Percentiles rank a stretch among this genome's conserved stretches.
phyloP scores from a whole-genome alignment of 108 stramenopile species.

The Epithemia pelagica region DNA sequence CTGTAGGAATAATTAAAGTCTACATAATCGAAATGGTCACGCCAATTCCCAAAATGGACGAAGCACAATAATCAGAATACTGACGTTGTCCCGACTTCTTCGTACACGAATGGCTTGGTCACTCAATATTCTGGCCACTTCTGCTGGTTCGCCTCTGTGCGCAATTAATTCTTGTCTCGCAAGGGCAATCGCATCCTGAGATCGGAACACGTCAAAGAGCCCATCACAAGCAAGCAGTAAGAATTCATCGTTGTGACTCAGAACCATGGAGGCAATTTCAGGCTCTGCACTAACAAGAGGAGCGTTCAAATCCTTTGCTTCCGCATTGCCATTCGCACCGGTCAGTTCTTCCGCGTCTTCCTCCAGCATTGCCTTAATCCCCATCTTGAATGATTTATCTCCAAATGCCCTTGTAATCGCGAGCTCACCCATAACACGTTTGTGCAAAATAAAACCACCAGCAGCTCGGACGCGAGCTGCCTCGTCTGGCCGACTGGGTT shows the following conservation, averaged over 20 bases:
- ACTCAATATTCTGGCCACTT: slow-evolving; percentile 83
- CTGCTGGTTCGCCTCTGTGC: slow-evolving; percentile 86
- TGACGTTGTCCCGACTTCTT: slow-evolving; percentile 90
- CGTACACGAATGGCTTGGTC: slow-evolving; percentile 89
- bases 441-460: slow-evolving; percentile 93
- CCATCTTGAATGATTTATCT: slow-evolving; percentile 96
- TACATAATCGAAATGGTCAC: background rate
- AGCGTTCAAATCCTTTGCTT: slow-evolving; percentile 77
- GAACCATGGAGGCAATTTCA: slow-evolving; percentile 87
- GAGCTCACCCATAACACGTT: slow-evolving; percentile 97
- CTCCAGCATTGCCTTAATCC: slow-evolving; percentile 88
- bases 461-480: slow-evolving; percentile 89
- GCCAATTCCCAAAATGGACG: slow-evolving; percentile 80
- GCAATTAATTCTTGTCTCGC: slow-evolving; percentile 81
- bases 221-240: slow-evolving; percentile 96
- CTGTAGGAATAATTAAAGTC: background rate
- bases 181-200: slow-evolving; percentile 89
- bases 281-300: slow-evolving; percentile 89
- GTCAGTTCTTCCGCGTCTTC: slow-evolving; percentile 77
- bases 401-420: slow-evolving; percentile 97
- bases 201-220: slow-evolving; percentile 94
- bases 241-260: slow-evolving; percentile 91
- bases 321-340: slow-evolving; percentile 58
- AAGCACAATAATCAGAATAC: slow-evolving; percentile 87
- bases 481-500: slow-evolving; percentile 93